Base-by-base conservation (phyloP, 768 basidiomycete species). In the Tricholoma sp. region DNA sequence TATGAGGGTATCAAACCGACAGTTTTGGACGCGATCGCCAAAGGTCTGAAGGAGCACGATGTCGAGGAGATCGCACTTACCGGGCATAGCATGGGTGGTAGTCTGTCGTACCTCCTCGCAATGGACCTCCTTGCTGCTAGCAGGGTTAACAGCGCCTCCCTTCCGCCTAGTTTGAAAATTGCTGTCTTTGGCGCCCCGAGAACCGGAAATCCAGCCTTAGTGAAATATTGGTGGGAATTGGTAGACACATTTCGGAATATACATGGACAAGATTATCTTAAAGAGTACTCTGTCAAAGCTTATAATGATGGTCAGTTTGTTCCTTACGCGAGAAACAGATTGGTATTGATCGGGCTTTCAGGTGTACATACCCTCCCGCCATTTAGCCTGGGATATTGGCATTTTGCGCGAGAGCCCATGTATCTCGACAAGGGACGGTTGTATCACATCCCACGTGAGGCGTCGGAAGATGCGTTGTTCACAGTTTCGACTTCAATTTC, bases 311-410 rank as follows among this genome's bases (percentile, higher is more conserved):
- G 83, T 57, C 22, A 21, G 7, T 34, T 19, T 18, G 11, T 34
- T 29, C 31, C 34, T 14, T 10, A 22, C 50, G 14, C 18, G 45
- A 32, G 46, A 18, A 29, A 9, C 18, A 37, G 27, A 5, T 47
- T 16, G 60, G 57, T 31, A 31, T 22, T 43, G 24, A 59, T 52
- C 51, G 11, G 59, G 18, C 53, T 32, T 27, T 18, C 50, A 84
- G 84, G 83, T 55, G 81, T 83, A 10, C 81, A 81, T 35, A 68
- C 81, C 2, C 67, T 85, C n/a, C 83, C 83, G n/a, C 82, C 81
- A 31, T 63, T 62, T 16, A 61, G 64, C 19, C 63, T 84, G 37
- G 83, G 83, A 24, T 85, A 79, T 64, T 74, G 76, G 16, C 83
- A 84, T 62, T 80, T 80, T 61, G 71, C 79, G 22, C 63, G 67